These are phyloP conservation scores for Flaveria trinervia DNA, from an alignment of 129 eudicot species.

Conservation along the genomic window DNA sequence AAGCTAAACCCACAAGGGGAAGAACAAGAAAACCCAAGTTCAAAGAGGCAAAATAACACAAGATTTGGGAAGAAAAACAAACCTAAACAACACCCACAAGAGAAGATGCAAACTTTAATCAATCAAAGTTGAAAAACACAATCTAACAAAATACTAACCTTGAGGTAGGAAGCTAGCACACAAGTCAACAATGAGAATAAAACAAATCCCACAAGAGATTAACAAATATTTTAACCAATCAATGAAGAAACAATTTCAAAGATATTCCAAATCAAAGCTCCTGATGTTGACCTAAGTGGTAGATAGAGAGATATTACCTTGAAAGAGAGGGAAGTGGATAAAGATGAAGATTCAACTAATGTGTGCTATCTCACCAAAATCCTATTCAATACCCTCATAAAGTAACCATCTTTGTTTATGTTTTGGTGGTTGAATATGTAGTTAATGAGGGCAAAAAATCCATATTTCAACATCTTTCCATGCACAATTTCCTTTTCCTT, in stretches of 20 bases:
- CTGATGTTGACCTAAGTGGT: constrained; percentile 24
- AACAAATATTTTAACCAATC: background rate
- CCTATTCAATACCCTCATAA: background rate
- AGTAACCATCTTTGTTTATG: background rate
- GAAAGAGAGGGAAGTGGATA: constrained; percentile 35
- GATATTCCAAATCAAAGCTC: background rate
- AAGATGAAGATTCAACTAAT: constrained; percentile 16
- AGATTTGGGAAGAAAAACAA: constrained; percentile 21
- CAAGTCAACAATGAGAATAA: background rate
- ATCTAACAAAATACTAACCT: background rate
- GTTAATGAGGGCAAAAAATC: constrained; percentile 21
- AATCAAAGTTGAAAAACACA: background rate
- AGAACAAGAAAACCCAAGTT: constrained; percentile 16
- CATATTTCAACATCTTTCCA: constrained; percentile 29
- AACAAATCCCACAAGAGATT: constrained; percentile 24
- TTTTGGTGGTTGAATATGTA: constrained; percentile 24
- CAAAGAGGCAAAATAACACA: constrained; percentile 1
- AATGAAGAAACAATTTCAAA: background rate
- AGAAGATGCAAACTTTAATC: constrained; percentile 11
- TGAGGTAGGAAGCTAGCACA: background rate
- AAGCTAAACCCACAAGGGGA: background rate
- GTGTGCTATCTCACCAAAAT: constrained; percentile 17
- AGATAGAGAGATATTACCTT: constrained; percentile 21
- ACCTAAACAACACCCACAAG: constrained; percentile 17
- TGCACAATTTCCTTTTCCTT: constrained; percentile 11